phyloP scores from a whole-genome alignment of 257 asterid genomes.

The Scutellaria galericulata region DNA sequence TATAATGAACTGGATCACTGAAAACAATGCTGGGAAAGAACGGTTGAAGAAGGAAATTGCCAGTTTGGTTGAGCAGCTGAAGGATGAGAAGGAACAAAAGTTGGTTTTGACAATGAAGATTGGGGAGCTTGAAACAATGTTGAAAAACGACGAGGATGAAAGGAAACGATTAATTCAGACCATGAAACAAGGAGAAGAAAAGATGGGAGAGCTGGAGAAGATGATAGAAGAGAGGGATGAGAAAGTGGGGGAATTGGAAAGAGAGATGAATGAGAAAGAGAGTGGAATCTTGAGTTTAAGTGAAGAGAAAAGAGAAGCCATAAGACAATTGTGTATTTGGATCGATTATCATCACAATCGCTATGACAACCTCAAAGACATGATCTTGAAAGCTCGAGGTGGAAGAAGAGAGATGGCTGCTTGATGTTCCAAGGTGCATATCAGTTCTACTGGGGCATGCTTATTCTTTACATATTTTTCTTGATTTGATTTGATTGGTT shows the following conservation, averaged over 20 bases:
- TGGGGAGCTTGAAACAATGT: constrained; percentile 40
- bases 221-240: constrained; percentile 51
- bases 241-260: constrained; percentile 50
- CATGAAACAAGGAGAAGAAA: constrained; percentile 44
- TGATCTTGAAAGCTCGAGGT: constrained; percentile 49
- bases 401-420: constrained; percentile 55
- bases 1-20: constrained; percentile 59
- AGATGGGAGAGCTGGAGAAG: constrained; percentile 49
- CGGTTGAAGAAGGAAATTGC: constrained; percentile 50
- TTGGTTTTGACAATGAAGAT: constrained; percentile 41
- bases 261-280: constrained; percentile 60
- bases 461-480: constrained; percentile 22
- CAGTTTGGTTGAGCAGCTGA: constrained; percentile 48
- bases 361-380: constrained; percentile 57
- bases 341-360: constrained; percentile 72
- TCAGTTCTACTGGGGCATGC: not conserved
- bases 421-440: constrained; percentile 33
- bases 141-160: constrained; percentile 51
- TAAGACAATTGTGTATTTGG: constrained; percentile 72
- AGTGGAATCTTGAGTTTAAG: constrained; percentile 56
- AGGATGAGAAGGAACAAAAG: constrained; percentile 45
- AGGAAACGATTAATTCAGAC: constrained; percentile 45
- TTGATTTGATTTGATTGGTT: constrained; percentile 30
- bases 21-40: constrained; percentile 52
- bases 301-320: constrained; percentile 79